Percentiles rank a stretch among this genome's conserved stretches.
phyloP scores from a whole-genome alignment of 2,329 filamentous ascomycete genomes.

The Pestalotiopsis sp. region DNA sequence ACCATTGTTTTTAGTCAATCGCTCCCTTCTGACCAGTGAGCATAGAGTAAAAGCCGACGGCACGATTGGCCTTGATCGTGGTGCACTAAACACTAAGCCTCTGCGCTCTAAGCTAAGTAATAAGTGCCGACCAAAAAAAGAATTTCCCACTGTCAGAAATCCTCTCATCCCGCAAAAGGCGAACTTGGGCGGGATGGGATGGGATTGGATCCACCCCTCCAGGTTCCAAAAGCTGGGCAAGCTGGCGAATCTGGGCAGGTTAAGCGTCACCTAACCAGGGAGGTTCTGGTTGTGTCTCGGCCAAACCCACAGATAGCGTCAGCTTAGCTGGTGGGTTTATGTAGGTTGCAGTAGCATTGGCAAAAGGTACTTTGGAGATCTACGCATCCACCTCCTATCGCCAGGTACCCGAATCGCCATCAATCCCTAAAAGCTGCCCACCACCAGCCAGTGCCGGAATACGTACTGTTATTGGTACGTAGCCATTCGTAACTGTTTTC shows the following conservation, averaged over 20 bases:
- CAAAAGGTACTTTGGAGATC: neutral
- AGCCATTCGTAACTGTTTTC: neutral
- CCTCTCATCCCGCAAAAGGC: conserved; percentile 7
- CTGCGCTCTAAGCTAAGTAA: neutral
- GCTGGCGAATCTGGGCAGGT: neutral
- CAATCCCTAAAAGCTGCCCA: neutral
- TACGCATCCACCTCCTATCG: neutral
- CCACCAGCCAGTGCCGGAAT: neutral
- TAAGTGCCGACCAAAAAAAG: conserved; percentile 5
- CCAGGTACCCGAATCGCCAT: neutral
- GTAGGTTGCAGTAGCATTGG: neutral
- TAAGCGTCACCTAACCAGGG: neutral
- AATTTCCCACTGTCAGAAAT: conserved; percentile 4
- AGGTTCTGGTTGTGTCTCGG: neutral
- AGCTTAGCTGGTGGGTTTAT: neutral
- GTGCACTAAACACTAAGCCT: neutral
- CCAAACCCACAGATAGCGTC: conserved; percentile 1
- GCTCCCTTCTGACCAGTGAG: neutral
- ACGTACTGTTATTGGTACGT: neutral
- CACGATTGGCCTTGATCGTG: neutral
- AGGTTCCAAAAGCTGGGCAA: neutral
- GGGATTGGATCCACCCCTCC: neutral
- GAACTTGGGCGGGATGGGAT: neutral
- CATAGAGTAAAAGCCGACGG: neutral
- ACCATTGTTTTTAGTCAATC: neutral